Evolutionary conservation across 2,329 filamentous ascomycete species (phyloP).

Genomic region (Neoascochyta sp.): DNA sequence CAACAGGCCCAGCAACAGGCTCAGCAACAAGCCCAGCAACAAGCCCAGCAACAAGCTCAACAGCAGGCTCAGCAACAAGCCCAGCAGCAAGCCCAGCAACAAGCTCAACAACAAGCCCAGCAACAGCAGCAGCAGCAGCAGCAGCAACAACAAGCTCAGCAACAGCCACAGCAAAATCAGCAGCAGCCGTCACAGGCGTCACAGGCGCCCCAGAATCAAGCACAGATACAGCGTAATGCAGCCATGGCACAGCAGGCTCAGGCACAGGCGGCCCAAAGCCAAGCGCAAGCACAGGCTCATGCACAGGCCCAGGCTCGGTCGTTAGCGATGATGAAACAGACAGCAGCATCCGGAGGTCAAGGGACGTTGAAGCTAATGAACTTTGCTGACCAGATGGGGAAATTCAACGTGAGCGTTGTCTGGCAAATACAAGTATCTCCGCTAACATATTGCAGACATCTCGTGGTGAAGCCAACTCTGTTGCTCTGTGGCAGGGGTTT

Average conservation of each 20-base stretch:
- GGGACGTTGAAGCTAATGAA: conserved; percentile 53
- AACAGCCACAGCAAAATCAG: conserved; percentile 31
- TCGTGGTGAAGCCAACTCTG: conserved; percentile 53
- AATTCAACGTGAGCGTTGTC: conserved; percentile 52
- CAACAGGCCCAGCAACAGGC: no score
- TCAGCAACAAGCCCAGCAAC: no score
- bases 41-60: no score
- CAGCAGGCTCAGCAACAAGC: no score
- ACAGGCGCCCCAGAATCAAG: conserved; percentile 29
- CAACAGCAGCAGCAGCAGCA: conserved; percentile 40
- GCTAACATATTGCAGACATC: conserved; percentile 14
- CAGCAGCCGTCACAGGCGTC: conserved; percentile 39
- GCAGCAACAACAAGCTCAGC: conserved; percentile 36
- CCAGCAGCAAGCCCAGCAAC: no score
- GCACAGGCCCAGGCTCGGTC: conserved; percentile 20
- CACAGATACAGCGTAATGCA: conserved; percentile 36
- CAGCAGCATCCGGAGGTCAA: conserved; percentile 23
- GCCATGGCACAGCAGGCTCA: conserved; percentile 33
- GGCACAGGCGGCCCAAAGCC: conserved; percentile 35
- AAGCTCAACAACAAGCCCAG: no score
- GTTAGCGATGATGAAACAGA: conserved; percentile 32
- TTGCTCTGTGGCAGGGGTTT: conserved; percentile 75
- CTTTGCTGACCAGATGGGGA: conserved; percentile 56
- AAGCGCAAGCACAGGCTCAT: conserved; percentile 26
- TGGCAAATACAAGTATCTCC: not conserved